A percentile compares a stretch with the other conserved stretches of the same genome.
Evolutionary conservation across 345 rosid species (phyloP).

Genomic region (Aquilaria malaccensis): DNA sequence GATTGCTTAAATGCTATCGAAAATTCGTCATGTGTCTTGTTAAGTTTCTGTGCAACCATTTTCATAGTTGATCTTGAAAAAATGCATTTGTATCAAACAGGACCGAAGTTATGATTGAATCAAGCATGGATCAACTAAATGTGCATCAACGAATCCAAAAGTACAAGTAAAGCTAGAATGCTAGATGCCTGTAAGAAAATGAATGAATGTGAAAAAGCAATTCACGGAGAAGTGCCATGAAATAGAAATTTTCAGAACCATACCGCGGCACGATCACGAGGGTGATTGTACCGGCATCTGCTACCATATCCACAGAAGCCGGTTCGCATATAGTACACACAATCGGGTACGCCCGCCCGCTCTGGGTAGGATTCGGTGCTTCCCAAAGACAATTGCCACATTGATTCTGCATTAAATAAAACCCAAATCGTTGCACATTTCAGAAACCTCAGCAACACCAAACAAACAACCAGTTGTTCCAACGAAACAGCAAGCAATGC

Average conservation of each 20-base stretch:
- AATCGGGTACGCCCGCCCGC: conserved; percentile 71
- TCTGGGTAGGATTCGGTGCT: conserved; percentile 64
- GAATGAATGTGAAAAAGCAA: background rate
- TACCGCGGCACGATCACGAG: conserved; percentile 86
- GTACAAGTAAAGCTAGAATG: background rate
- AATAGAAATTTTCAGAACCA: conserved; percentile 8
- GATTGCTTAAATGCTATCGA: too few relatives aligned
- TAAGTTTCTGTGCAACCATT: background rate
- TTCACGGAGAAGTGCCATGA: background rate
- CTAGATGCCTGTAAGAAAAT: background rate
- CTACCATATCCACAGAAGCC: conserved; percentile 75
- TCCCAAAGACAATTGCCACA: conserved; percentile 64
- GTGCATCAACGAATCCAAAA: background rate
- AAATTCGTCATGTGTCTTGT: too few relatives aligned
- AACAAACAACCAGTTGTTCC: background rate
- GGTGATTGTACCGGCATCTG: conserved; percentile 97
- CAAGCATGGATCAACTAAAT: background rate
- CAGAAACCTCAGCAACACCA: conserved; percentile 17
- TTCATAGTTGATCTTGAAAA: background rate
- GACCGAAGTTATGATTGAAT: too few relatives aligned
- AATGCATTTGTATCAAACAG: background rate
- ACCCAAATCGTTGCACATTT: conserved; percentile 26
- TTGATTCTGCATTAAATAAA: conserved; percentile 50
- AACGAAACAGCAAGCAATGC: conserved; percentile 15
- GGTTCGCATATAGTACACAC: conserved; percentile 89